These are phyloP conservation scores for Dissophora ornata DNA, from an alignment of 192 early-diverging fungal species.

Conservation along the genomic window DNA sequence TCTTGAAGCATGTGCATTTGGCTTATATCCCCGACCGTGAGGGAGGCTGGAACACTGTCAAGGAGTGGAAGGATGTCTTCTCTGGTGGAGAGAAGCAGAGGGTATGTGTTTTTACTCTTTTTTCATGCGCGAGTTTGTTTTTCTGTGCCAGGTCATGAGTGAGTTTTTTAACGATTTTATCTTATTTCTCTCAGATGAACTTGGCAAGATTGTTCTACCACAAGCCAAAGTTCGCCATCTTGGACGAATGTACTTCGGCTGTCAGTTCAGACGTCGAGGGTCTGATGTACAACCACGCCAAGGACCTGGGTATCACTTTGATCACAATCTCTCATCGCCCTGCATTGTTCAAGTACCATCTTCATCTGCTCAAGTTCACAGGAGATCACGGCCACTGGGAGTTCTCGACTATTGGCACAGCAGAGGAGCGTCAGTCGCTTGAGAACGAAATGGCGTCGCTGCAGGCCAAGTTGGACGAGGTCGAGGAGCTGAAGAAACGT, in stretches of 20 bases:
- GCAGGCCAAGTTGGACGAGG: slow-evolving; percentile 65
- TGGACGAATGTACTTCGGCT: slow-evolving; percentile 92
- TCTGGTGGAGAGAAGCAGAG: slow-evolving; percentile 97
- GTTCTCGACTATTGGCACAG: slow-evolving; percentile 82
- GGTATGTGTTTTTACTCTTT: slow-evolving; percentile 42
- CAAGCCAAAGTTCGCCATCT: slow-evolving; percentile 91
- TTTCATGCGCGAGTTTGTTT: too few relatives aligned
- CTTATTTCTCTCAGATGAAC: slow-evolving; percentile 68
- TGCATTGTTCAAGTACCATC: slow-evolving; percentile 96
- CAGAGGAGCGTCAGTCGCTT: slow-evolving; percentile 83
- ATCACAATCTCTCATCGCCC: slow-evolving; percentile 97
- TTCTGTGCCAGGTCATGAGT: too few relatives aligned
- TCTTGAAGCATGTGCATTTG: slow-evolving; percentile 89
- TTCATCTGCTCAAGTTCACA: slow-evolving; percentile 88
- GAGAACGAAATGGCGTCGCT: slow-evolving; percentile 88
- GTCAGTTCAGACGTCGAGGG: slow-evolving; percentile 94
- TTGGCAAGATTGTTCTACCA: slow-evolving; percentile 99
- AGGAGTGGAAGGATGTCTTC: slow-evolving; percentile 93
- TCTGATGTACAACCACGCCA: slow-evolving; percentile 88
- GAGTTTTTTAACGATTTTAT: too few relatives aligned
- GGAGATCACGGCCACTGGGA: slow-evolving; percentile 90
- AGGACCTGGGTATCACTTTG: slow-evolving; percentile 87
- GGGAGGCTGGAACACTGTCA: slow-evolving; percentile 90
- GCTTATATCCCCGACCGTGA: slow-evolving; percentile 83
- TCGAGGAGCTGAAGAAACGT: slow-evolving; percentile 57